Conservation (phyloP, 495 filamentous ascomycete species). For the Neurospora terricola region DNA sequence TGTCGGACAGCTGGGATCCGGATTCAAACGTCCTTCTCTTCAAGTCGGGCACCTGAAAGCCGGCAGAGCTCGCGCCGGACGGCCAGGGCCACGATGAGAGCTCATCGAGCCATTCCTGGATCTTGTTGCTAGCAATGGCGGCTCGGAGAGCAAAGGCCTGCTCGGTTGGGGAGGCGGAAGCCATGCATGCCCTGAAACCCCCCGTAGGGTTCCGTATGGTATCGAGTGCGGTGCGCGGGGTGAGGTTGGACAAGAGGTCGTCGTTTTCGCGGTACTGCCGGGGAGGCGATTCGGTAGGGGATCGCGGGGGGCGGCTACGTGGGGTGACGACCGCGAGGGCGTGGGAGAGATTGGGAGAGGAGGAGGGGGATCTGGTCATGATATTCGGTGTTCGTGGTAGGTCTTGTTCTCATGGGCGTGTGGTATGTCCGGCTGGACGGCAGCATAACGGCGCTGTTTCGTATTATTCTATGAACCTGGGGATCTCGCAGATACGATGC, state of each 20-base stretch:
- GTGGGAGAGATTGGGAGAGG: conserved; percentile 11
- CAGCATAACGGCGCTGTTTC: background rate
- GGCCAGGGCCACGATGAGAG: conserved; percentile 70
- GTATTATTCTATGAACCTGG: background rate
- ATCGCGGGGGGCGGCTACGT: conserved; percentile 9
- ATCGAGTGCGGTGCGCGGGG: conserved; percentile 31
- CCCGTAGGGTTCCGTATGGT: conserved; percentile 42
- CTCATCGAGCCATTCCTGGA: conserved; percentile 70
- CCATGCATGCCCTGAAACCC: conserved; percentile 52
- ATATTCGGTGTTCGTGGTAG: conserved; percentile 2
- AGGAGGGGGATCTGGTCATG: conserved; percentile 21
- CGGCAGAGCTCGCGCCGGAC: conserved; percentile 35
- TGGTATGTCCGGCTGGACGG: background rate
- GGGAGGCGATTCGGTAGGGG: conserved; percentile 26
- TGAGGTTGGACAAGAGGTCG: conserved; percentile 34
- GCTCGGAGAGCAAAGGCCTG: conserved; percentile 64
- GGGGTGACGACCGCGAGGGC: conserved; percentile 16
- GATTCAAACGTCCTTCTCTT: conserved; percentile 23
- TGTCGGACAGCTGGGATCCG: conserved; percentile 13
- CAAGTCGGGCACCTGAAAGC: conserved; percentile 45
- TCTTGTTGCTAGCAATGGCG: conserved; percentile 61
- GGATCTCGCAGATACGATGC: background rate
- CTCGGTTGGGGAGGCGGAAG: conserved; percentile 54
- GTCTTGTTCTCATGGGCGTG: background rate
- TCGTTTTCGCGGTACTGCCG: conserved; percentile 27